A percentile compares a stretch with the other conserved stretches of the same genome.
phyloP scores from a whole-genome alignment of 2,329 filamentous ascomycete species.

The Pseudogymnoascus sp. region DNA sequence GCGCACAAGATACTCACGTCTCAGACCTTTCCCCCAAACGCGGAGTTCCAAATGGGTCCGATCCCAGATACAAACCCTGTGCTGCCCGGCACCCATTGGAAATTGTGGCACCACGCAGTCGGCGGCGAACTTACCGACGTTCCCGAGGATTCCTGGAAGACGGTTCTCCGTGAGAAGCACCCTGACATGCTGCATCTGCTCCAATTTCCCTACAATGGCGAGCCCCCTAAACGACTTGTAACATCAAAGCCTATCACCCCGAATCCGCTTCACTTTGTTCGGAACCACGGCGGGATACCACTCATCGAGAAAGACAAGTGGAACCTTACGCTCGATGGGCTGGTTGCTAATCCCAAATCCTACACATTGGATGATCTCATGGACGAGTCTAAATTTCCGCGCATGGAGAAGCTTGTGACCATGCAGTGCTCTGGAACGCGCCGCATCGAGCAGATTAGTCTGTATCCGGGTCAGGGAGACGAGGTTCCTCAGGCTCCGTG shows the following conservation, averaged over 20 bases:
- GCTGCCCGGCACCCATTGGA: conserved; percentile 49
- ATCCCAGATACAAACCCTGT: conserved; percentile 53
- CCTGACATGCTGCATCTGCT: conserved; percentile 55
- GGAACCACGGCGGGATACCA: conserved; percentile 67
- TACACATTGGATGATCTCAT: conserved; percentile 54
- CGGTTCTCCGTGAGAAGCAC: conserved; percentile 50
- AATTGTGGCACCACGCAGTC: conserved; percentile 50
- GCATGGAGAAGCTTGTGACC: conserved; percentile 49
- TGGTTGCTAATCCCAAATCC: conserved; percentile 50
- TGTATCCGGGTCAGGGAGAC: conserved; percentile 61
- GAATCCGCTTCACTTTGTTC: conserved; percentile 58
- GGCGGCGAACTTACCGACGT: conserved; percentile 39
- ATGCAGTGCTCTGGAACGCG: conserved; percentile 64
- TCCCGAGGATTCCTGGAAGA: conserved; percentile 52
- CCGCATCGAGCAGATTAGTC: conserved; percentile 58
- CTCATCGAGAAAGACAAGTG: conserved; percentile 51
- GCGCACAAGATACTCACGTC: conserved; percentile 48
- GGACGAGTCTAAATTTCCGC: conserved; percentile 53
- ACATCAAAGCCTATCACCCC: conserved; percentile 49
- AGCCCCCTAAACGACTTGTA: conserved; percentile 52
- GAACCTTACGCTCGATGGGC: conserved; percentile 49
- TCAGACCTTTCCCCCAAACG: conserved; percentile 39
- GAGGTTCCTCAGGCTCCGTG: conserved; percentile 46
- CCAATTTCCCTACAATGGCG: conserved; percentile 58
- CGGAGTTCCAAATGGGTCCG: conserved; percentile 49